Evolutionary conservation across 2,329 filamentous ascomycete genomes (phyloP).

Genomic region (Thielaviopsis punctulata): DNA sequence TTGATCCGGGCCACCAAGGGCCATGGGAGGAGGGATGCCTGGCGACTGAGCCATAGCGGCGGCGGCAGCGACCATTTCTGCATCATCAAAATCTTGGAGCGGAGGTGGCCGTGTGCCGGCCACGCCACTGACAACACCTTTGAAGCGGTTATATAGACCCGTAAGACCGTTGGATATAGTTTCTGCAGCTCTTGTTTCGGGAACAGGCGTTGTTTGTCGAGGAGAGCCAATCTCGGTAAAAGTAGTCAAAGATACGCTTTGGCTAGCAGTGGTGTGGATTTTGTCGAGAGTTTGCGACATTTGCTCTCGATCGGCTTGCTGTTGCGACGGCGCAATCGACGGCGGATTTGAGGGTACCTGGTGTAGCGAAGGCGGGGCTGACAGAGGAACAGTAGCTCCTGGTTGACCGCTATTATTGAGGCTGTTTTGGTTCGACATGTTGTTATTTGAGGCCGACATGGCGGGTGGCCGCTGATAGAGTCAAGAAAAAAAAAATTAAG

Average conservation of each 20-base stretch:
- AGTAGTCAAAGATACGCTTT: constrained; percentile 68
- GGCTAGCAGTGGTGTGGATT: constrained; percentile 79
- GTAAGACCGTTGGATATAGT: constrained; percentile 72
- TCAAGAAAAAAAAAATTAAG: not conserved
- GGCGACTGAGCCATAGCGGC: constrained; percentile 19
- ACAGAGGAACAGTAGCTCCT: not conserved
- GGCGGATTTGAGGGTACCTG: constrained; percentile 29
- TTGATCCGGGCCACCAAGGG: constrained; percentile 14
- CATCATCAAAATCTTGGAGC: constrained; percentile 24
- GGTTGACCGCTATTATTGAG: not conserved
- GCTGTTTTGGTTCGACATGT: not conserved
- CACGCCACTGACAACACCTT: constrained; percentile 58
- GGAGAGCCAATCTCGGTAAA: constrained; percentile 82
- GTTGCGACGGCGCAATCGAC: constrained; percentile 21
- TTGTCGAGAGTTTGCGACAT: constrained; percentile 64
- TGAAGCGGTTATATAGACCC: constrained; percentile 72
- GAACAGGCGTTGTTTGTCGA: constrained; percentile 39
- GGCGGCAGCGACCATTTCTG: constrained; percentile 19
- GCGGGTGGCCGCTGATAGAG: not conserved
- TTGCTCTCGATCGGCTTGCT: constrained; percentile 45
- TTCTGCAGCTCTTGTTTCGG: constrained; percentile 58
- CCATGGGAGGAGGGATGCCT: constrained; percentile 15
- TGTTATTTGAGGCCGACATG: not conserved
- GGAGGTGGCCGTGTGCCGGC: constrained; percentile 15
- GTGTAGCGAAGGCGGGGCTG: constrained; percentile 18